phyloP scores from a whole-genome alignment of 169 alveolate species.

The Cryptosporidium bovis region DNA sequence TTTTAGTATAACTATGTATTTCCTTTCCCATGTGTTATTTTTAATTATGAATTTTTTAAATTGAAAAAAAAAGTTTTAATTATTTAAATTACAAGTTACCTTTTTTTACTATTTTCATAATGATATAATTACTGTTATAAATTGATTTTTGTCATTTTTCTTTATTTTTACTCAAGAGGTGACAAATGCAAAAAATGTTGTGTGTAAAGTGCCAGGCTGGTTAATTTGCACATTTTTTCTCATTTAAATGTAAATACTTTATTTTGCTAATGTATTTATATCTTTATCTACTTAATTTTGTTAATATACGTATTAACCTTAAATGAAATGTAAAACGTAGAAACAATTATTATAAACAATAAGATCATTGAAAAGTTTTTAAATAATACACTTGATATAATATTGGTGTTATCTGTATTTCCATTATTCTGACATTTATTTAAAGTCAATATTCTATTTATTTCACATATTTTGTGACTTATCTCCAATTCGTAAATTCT shows the following conservation, averaged over 20 bases:
- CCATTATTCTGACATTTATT: constrained; percentile 10
- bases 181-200: no score
- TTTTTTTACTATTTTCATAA: neutral
- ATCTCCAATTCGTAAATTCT: neutral
- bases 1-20: neutral
- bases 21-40: neutral
- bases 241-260: no score
- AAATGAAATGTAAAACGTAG: constrained; percentile 12
- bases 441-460: constrained; percentile 8
- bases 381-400: no score
- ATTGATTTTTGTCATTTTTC: no score
- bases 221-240: no score
- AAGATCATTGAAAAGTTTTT: constrained; percentile 14
- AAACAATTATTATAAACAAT: neutral
- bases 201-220: no score
- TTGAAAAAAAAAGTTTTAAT: neutral
- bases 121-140: no score
- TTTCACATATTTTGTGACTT: constrained; percentile 22
- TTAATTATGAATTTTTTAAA: neutral
- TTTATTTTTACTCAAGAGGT: no score
- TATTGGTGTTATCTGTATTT: neutral
- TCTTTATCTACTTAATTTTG: constrained; percentile 10
- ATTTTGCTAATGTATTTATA: no score
- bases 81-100: neutral
- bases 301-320: constrained; percentile 11